Percentiles rank a stretch among this genome's conserved stretches.
Conservation (phyloP, 495 filamentous ascomycete genomes). For the Aspergillus nidulans region DNA sequence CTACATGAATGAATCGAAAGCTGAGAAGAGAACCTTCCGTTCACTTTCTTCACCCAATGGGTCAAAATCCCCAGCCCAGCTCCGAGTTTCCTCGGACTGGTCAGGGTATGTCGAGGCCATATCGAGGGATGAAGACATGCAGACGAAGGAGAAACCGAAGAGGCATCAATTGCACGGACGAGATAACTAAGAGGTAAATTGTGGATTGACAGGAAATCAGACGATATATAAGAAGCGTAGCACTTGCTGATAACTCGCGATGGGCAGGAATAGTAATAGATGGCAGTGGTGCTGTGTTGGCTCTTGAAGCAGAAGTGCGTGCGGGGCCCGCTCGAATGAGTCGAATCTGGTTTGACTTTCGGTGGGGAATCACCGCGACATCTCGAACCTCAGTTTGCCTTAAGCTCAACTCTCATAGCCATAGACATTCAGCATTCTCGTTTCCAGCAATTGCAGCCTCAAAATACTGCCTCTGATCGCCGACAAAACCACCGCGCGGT, state of each 20-base stretch:
- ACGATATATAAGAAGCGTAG: background rate
- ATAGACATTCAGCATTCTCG: background rate
- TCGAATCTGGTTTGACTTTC: background rate
- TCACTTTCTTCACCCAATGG: constrained; percentile 70
- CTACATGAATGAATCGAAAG: constrained; percentile 82
- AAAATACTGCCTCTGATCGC: background rate
- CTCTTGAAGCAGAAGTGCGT: background rate
- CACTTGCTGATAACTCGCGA: background rate
- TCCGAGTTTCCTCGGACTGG: constrained; percentile 27
- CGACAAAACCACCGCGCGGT: background rate
- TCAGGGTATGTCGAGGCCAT: constrained; percentile 4
- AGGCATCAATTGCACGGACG: background rate
- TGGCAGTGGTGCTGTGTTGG: background rate
- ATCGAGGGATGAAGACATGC: constrained; percentile 18
- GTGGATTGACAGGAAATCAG: background rate
- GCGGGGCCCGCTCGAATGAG: background rate
- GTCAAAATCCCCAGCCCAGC: constrained; percentile 57
- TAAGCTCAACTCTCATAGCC: background rate
- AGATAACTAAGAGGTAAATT: background rate
- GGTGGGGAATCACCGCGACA: background rate
- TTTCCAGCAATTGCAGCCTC: background rate
- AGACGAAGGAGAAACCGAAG: background rate
- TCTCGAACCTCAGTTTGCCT: background rate
- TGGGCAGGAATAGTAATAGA: too few species aligned
- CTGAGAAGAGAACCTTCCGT: constrained; percentile 65